Conservation (phyloP, 2,329 filamentous ascomycete species). For the Emergomyces africanus region DNA sequence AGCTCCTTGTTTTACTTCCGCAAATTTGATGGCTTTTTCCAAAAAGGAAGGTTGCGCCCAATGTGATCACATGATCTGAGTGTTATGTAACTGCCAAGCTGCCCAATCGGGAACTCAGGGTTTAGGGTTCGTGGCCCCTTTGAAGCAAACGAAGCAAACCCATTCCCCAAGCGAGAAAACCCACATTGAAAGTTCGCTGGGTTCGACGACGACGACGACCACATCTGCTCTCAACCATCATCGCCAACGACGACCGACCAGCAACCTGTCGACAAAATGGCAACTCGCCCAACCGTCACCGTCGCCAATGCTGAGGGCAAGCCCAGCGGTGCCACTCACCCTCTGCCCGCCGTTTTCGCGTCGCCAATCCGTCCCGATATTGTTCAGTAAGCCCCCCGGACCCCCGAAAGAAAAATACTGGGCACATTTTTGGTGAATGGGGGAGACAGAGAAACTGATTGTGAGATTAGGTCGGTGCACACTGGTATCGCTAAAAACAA, state of each 20-base stretch:
- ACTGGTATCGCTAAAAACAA: slow-evolving; percentile 99
- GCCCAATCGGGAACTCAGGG: slow-evolving; percentile 18
- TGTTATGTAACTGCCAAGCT: not conserved
- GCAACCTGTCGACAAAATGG: slow-evolving; percentile 50
- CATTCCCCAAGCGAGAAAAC: slow-evolving; percentile 37
- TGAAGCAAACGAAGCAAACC: no score
- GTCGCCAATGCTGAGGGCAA: slow-evolving; percentile 94
- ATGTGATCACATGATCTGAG: not conserved
- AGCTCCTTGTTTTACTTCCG: no score
- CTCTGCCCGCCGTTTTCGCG: slow-evolving; percentile 94
- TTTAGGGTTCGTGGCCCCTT: slow-evolving; percentile 25
- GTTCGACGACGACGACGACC: slow-evolving; percentile 4
- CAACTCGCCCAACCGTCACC: slow-evolving; percentile 93
- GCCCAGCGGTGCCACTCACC: slow-evolving; percentile 75
- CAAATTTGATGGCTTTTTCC: no score
- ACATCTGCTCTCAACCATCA: slow-evolving; percentile 3
- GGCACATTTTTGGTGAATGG: not conserved
- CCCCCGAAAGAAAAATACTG: no score
- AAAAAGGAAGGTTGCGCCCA: no score
- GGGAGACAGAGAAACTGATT: slow-evolving; percentile 16
- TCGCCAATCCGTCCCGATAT: slow-evolving; percentile 97
- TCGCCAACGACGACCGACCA: slow-evolving; percentile 28
- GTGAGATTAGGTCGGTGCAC: slow-evolving; percentile 55
- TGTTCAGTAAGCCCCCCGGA: slow-evolving; percentile 62
- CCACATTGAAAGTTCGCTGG: slow-evolving; percentile 17